phyloP scores from a whole-genome alignment of 768 basidiomycete species.

The Serendipita sp. region DNA sequence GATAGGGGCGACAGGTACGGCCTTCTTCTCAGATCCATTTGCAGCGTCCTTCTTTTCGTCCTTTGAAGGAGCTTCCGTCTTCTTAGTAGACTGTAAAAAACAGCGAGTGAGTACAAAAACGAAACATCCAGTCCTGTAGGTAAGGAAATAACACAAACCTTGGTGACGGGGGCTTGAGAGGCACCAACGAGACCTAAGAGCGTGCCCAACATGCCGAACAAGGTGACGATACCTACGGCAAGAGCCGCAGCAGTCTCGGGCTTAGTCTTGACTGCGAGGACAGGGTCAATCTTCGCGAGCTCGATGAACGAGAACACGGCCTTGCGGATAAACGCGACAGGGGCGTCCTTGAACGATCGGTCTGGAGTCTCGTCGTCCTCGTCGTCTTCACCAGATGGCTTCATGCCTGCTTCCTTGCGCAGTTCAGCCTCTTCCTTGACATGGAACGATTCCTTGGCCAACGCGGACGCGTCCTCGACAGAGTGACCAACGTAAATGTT shows the following conservation, averaged over 20 bases:
- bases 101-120: constrained; percentile 6
- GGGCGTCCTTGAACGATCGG: constrained; percentile 50
- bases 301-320: constrained; percentile 71
- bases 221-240: constrained; percentile 51
- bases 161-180: constrained; percentile 47
- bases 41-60: constrained; percentile 38
- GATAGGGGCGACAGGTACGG: constrained; percentile 39
- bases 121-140: not conserved
- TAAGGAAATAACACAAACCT: constrained; percentile 32
- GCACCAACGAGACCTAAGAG: constrained; percentile 62
- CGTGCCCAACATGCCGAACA: constrained; percentile 72
- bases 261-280: constrained; percentile 69
- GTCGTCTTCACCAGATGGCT: constrained; percentile 28
- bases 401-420: constrained; percentile 29
- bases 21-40: constrained; percentile 20
- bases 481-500: constrained; percentile 93
- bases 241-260: constrained; percentile 78
- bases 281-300: constrained; percentile 54
- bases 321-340: constrained; percentile 61
- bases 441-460: constrained; percentile 81
- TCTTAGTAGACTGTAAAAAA: constrained; percentile 45
- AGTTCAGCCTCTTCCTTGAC: constrained; percentile 72
- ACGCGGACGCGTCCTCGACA: constrained; percentile 58
- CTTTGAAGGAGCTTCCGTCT: constrained; percentile 47
- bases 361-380: constrained; percentile 29